phyloP scores from a whole-genome alignment of 2,329 filamentous ascomycete genomes.

The Colletotrichum gloeosporioides region DNA sequence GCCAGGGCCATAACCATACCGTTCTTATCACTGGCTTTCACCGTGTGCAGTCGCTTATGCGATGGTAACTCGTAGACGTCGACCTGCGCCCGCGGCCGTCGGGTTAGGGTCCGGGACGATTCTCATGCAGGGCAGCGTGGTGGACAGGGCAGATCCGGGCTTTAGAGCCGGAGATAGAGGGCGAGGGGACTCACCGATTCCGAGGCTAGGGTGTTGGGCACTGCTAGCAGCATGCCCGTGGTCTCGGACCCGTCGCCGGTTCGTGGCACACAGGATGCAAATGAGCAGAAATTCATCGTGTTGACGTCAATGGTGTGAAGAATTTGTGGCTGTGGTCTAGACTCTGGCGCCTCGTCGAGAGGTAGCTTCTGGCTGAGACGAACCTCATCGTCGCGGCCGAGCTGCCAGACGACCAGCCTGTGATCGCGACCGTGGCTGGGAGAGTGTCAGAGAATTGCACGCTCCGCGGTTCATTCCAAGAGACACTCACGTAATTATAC shows the following conservation, averaged over 20 bases:
- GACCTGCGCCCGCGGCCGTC: slow-evolving; percentile 50
- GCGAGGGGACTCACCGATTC: slow-evolving; percentile 60
- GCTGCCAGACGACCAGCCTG: slow-evolving; percentile 83
- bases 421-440: slow-evolving; percentile 88
- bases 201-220: slow-evolving; percentile 78
- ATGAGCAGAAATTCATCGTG: slow-evolving; percentile 93
- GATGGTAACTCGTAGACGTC: slow-evolving; percentile 86
- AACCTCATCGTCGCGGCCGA: slow-evolving; percentile 65
- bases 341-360: slow-evolving; percentile 61
- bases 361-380: slow-evolving; percentile 73
- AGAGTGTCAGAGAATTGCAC: neutral
- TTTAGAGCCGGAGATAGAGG: slow-evolving; percentile 9
- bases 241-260: neutral
- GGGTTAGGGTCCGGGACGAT: slow-evolving; percentile 5
- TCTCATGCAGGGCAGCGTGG: neutral
- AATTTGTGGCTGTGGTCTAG: slow-evolving; percentile 78
- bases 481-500: slow-evolving; percentile 78
- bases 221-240: slow-evolving; percentile 67
- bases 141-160: neutral
- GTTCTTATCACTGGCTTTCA: slow-evolving; percentile 55
- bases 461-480: neutral
- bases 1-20: slow-evolving; percentile 91
- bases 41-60: slow-evolving; percentile 69
- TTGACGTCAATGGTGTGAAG: slow-evolving; percentile 85
- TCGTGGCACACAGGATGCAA: slow-evolving; percentile 61